These are phyloP conservation scores for Colletotrichum liriopes DNA, from an alignment of 2,329 filamentous ascomycete species.

Conservation along the genomic window DNA sequence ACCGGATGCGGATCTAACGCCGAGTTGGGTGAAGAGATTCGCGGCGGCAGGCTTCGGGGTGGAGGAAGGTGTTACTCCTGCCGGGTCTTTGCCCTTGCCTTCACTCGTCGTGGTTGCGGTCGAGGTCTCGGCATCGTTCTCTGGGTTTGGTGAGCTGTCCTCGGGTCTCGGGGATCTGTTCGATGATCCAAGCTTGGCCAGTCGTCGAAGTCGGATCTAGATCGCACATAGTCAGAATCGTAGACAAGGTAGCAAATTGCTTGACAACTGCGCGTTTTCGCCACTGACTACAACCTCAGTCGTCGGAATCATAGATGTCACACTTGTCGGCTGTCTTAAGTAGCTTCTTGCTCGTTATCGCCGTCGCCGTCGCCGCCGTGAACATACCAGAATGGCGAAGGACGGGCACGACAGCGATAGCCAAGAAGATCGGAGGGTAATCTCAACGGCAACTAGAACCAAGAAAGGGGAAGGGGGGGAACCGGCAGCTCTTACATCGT, in stretches of 20 bases:
- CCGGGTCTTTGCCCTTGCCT: constrained; percentile 33
- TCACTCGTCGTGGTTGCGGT: constrained; percentile 47
- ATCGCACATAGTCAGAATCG: constrained; percentile 1
- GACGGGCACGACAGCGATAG: not conserved
- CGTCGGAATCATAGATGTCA: not conserved
- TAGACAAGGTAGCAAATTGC: not conserved
- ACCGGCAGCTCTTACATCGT: constrained; percentile 59
- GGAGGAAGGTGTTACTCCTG: constrained; percentile 49
- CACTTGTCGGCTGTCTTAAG: not conserved
- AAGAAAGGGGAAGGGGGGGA: constrained; percentile 13
- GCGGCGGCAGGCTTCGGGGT: constrained; percentile 43
- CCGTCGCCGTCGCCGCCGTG: not conserved
- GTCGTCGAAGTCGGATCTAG: constrained; percentile 65
- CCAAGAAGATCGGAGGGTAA: not conserved
- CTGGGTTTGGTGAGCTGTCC: constrained; percentile 44
- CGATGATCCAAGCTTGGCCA: constrained; percentile 64
- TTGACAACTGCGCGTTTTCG: too few species aligned
- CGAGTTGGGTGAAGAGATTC: constrained; percentile 56
- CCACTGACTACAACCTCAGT: not conserved
- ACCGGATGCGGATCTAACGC: constrained; percentile 47
- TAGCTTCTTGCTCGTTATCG: not conserved
- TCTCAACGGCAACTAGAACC: not conserved
- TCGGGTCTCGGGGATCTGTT: constrained; percentile 52
- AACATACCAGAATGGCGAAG: not conserved
- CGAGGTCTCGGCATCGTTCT: constrained; percentile 45